A percentile compares a stretch with the other conserved stretches of the same genome.
Evolutionary conservation across 23 red algal species (phyloP).

Genomic region (Gracilaria gracilis): DNA sequence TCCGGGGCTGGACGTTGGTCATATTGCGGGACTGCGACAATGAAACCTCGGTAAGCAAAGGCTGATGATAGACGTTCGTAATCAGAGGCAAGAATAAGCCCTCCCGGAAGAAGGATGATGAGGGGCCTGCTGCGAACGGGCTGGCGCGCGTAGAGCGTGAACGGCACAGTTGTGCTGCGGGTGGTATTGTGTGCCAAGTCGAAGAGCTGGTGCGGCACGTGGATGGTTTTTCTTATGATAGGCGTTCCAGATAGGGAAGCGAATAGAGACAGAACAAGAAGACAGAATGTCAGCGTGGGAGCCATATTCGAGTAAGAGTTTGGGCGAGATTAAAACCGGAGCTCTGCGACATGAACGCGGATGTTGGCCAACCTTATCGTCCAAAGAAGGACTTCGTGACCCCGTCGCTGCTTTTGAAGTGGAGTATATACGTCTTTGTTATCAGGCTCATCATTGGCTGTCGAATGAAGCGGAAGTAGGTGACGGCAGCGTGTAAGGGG

Average conservation of each 20-base stretch:
- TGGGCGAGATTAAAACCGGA: too few species aligned
- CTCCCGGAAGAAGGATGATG: not conserved
- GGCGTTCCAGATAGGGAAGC: not conserved
- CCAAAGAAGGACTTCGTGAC: too few species aligned
- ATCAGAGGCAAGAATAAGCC: not conserved
- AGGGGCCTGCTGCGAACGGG: slow-evolving; percentile 18
- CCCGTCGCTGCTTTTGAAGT: too few species aligned
- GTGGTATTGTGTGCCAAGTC: not conserved
- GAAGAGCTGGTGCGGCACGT: slow-evolving; percentile 1
- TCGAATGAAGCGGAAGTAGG: too few species aligned
- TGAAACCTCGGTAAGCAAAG: slow-evolving; percentile 18
- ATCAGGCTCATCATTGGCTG: too few species aligned
- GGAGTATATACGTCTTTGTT: too few species aligned
- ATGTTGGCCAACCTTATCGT: too few species aligned
- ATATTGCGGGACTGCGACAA: slow-evolving; percentile 3
- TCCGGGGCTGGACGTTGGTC: slow-evolving; percentile 5
- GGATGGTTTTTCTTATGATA: not conserved
- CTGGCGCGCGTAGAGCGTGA: not conserved
- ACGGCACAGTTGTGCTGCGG: slow-evolving; percentile 4
- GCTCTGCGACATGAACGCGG: too few species aligned
- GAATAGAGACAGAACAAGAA: not conserved
- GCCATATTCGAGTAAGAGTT: too few species aligned
- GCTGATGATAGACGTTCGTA: slow-evolving; percentile 1
- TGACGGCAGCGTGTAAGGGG: too few species aligned
- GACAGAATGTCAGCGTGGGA: not conserved